These are phyloP conservation scores for Yamagishiella unicocca DNA, from an alignment of 139 green algal genomes.

Conservation along the genomic window DNA sequence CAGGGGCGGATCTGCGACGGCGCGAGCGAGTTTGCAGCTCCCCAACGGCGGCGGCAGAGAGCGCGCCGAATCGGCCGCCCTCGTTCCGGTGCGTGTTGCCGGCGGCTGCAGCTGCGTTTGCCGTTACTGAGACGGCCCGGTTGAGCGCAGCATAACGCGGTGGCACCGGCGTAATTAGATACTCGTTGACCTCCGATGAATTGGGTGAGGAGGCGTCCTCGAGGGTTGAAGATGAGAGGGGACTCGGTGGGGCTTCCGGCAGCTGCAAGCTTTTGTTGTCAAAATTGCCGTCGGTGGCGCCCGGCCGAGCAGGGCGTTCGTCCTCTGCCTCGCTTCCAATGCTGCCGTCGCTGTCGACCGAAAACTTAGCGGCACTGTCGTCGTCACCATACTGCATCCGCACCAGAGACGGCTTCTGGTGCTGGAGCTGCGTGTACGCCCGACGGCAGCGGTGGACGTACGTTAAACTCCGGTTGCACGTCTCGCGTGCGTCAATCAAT, in stretches of 20 bases:
- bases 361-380: neutral
- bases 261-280: neutral
- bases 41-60: too few species aligned
- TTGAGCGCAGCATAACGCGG: too few species aligned
- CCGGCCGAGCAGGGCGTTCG: too few species aligned
- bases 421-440: neutral
- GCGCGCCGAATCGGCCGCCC: too few species aligned
- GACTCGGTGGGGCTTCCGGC: too few species aligned
- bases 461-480: neutral
- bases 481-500: neutral
- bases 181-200: neutral
- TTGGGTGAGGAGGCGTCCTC: neutral
- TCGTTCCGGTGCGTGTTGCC: too few species aligned
- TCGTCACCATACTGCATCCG: neutral
- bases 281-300: neutral
- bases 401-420: neutral
- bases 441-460: neutral
- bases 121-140: too few species aligned
- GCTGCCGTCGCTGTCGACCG: neutral
- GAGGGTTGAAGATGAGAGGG: too few species aligned
- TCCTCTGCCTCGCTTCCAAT: neutral
- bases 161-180: too few species aligned
- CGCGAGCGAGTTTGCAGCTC: too few species aligned
- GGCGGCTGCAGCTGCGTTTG: too few species aligned
- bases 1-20: too few species aligned